Evolutionary conservation across 2,329 filamentous ascomycete genomes (phyloP), one percentile per base, ranked within the genome.

Genomic region (Neonectria hederae): DNA sequence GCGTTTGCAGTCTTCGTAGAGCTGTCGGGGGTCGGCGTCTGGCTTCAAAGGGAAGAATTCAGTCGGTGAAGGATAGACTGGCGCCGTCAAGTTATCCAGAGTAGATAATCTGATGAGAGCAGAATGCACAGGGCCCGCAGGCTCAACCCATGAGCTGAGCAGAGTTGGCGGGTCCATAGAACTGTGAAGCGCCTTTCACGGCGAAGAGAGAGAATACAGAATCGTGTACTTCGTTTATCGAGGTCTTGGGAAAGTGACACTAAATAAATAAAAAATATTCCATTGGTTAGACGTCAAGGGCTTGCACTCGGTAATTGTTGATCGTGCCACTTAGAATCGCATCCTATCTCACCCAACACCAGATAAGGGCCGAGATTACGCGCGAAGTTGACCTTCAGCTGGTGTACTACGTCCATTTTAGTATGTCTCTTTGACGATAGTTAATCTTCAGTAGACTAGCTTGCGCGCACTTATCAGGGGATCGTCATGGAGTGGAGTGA

Each of bases 1-100:
- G 21, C 21, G 38, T 30, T 52, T 64, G n/a, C 62, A 64, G 21
- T 64, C 62, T 22, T 64, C 19, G 28, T 64, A 64, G 14, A 64
- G 51, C 21, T 62, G 35, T n/a, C n/a, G 26, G 19, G 62, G 58
- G 21, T 64, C 58, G 8, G 9, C 13, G 21, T 26, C 38, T 10
- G 35, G 62, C 1, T 46, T 9, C 4, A 64, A 32, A 6, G 62
- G 62, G 11, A 64, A 64, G 26, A 64, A 64, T 4, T 64, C n/a
- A 9, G 62, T 43, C 1, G 62, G 62, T 0, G 62, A 62, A 46
- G 62, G 62, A 45, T 64, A 64, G 4, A 64, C 62, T 2, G 62
- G 46, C 9, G 58, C 62, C 8, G 62, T 64, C 35, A 64, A 30
- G 13, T 64, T 64, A 11, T 64, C 62, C 22, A 64, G 30, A 9